Evolutionary conservation across 768 basidiomycete species (phyloP).

Genomic region (Daedalea quercina): DNA sequence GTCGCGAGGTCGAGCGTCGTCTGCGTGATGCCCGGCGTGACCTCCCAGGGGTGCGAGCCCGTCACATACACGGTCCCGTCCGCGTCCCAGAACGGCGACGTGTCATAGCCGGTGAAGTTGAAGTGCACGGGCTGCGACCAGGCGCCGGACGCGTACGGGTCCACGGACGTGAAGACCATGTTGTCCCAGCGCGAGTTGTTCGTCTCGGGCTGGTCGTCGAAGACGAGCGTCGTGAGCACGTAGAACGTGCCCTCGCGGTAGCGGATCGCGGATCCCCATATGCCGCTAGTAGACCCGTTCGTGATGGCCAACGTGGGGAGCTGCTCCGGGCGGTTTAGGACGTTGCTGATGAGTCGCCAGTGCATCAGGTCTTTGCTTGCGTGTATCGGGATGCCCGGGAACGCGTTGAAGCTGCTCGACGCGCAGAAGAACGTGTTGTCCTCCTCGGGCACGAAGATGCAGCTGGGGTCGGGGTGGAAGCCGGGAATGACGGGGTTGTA

Average conservation of each 20-base stretch:
- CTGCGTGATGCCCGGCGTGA: not conserved
- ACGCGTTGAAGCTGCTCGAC: not conserved
- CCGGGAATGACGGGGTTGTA: not conserved
- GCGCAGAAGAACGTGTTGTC: not conserved
- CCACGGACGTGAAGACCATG: not conserved
- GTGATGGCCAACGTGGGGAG: not conserved
- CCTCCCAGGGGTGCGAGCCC: not conserved
- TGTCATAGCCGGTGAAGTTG: not conserved
- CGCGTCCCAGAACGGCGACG: conserved; percentile 1
- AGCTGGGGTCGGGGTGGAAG: not conserved
- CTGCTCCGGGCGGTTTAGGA: not conserved
- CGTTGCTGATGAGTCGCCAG: not conserved
- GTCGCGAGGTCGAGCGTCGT: not conserved
- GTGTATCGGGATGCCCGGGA: not conserved
- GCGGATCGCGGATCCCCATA: not conserved
- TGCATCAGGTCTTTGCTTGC: not conserved
- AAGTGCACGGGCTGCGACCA: not conserved
- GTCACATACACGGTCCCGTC: conserved; percentile 10
- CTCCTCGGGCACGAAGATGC: not conserved
- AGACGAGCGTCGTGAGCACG: not conserved
- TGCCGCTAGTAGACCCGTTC: not conserved
- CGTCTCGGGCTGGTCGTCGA: not conserved
- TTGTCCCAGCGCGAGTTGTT: not conserved
- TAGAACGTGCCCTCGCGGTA: not conserved
- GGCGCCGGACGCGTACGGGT: not conserved